phyloP scores from a whole-genome alignment of 495 filamentous ascomycete species.

The Delitschia confertaspora region DNA sequence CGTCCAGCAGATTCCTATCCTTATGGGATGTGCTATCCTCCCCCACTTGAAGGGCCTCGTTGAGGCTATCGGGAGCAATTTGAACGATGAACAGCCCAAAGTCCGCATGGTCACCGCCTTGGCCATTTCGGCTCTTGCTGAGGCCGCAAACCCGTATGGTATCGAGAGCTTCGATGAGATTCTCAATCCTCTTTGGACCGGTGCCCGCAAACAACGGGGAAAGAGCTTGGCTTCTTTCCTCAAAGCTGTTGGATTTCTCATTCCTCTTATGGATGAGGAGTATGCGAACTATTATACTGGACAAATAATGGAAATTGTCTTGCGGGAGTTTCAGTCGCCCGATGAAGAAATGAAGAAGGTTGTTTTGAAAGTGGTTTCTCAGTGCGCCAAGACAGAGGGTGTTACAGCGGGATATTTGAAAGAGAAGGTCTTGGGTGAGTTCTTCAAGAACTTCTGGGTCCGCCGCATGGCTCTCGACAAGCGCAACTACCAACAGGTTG shows the following conservation, averaged over 20 bases:
- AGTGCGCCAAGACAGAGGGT: constrained; percentile 88
- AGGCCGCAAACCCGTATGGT: constrained; percentile 96
- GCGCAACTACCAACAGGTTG: constrained; percentile 92
- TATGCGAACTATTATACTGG: constrained; percentile 98
- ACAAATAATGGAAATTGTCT: constrained; percentile 97
- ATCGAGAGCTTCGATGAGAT: constrained; percentile 99
- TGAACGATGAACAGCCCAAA: constrained; percentile 96
- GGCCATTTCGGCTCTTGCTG: constrained; percentile 89
- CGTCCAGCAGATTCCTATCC: constrained; percentile 97
- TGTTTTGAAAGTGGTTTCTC: constrained; percentile 93
- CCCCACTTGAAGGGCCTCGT: constrained; percentile 94
- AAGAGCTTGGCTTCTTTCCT: constrained; percentile 94
- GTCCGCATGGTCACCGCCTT: constrained; percentile 92
- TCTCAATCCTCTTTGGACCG: constrained; percentile 93
- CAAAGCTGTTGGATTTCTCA: constrained; percentile 97
- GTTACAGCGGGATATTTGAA: constrained; percentile 92
- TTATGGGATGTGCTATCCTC: constrained; percentile 96
- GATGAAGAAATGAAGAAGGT: constrained; percentile 99
- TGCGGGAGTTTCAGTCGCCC: constrained; percentile 90
- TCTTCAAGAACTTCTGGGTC: constrained; percentile 99
- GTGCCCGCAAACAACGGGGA: constrained; percentile 87
- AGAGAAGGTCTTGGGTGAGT: constrained; percentile 87
- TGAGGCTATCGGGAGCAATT: constrained; percentile 89
- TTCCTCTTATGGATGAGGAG: constrained; percentile 98
- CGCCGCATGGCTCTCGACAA: constrained; percentile 93